Conservation (phyloP, 306 rosid genomes). For the Luffa aegyptiaca region DNA sequence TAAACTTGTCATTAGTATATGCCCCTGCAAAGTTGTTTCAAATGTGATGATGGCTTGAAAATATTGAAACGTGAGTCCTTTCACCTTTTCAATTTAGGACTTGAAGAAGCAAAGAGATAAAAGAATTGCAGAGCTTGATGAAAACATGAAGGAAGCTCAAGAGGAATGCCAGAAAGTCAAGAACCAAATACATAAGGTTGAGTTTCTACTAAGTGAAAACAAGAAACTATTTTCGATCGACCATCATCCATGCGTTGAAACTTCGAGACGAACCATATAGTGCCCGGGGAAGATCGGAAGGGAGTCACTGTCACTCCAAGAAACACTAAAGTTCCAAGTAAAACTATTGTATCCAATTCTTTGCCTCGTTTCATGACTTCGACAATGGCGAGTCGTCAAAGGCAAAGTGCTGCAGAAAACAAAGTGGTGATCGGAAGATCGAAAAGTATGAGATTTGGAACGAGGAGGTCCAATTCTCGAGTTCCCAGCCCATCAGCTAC, state of each 20-base stretch:
- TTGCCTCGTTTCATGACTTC: constrained; percentile 92
- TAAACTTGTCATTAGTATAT: too few species aligned
- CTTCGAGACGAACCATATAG: constrained; percentile 17
- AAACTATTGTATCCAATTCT: constrained; percentile 30
- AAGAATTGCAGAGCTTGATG: constrained; percentile 49
- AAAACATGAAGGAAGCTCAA: constrained; percentile 62
- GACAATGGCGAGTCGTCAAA: constrained; percentile 85
- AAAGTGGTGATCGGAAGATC: constrained; percentile 28
- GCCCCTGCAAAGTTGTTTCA: too few species aligned
- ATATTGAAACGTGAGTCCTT: background rate
- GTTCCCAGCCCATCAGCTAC: constrained; percentile 59
- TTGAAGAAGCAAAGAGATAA: constrained; percentile 63
- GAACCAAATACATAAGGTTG: constrained; percentile 42
- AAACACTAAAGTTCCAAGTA: constrained; percentile 27
- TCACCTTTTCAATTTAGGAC: constrained; percentile 37
- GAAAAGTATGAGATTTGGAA: constrained; percentile 36
- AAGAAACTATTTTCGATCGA: constrained; percentile 28
- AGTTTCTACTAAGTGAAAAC: constrained; percentile 37
- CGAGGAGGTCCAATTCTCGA: constrained; percentile 57
- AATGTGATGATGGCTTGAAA: background rate
- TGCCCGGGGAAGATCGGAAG: constrained; percentile 31
- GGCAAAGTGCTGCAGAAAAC: constrained; percentile 50
- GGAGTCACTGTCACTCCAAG: constrained; percentile 33
- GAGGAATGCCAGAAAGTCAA: constrained; percentile 36
- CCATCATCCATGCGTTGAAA: constrained; percentile 21